A percentile compares a stretch with the other conserved stretches of the same genome.
phyloP scores from a whole-genome alignment of 2,329 filamentous ascomycete genomes.

The Trichoderma sp. region DNA sequence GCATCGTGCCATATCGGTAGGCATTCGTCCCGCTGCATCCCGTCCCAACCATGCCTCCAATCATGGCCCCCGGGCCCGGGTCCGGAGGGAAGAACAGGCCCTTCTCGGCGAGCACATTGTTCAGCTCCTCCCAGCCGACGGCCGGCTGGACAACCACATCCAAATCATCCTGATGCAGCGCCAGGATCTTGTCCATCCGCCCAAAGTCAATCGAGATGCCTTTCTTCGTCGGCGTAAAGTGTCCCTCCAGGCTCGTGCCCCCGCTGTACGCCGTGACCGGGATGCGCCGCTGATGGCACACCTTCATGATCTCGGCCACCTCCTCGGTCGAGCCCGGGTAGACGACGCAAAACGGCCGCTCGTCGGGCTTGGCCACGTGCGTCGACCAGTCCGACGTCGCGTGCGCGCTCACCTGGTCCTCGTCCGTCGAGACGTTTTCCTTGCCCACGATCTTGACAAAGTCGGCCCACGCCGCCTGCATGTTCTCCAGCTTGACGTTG shows the following conservation, averaged over 20 bases:
- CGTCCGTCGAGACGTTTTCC: conserved; percentile 64
- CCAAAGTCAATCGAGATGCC: conserved; percentile 86
- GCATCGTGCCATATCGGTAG: conserved; percentile 92
- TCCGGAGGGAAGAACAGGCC: conserved; percentile 91
- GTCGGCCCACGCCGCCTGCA: conserved; percentile 71
- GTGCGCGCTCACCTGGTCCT: conserved; percentile 59
- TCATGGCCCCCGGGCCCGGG: conserved; percentile 87
- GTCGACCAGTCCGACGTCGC: conserved; percentile 65
- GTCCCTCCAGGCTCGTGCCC: conserved; percentile 86
- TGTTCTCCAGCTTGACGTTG: conserved; percentile 62
- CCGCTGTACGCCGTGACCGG: conserved; percentile 87
- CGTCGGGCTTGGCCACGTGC: conserved; percentile 52
- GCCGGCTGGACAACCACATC: conserved; percentile 79
- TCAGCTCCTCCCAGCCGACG: conserved; percentile 83
- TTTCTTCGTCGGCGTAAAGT: conserved; percentile 79
- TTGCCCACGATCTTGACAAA: conserved; percentile 65
- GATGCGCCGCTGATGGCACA: conserved; percentile 78
- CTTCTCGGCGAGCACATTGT: conserved; percentile 71
- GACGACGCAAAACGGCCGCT: conserved; percentile 69
- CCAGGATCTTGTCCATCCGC: conserved; percentile 79
- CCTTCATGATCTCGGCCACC: conserved; percentile 83
- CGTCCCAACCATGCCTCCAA: conserved; percentile 84
- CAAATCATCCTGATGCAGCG: conserved; percentile 74
- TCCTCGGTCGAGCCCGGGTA: conserved; percentile 79
- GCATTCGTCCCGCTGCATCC: conserved; percentile 79